Evolutionary conservation across 192 early-diverging fungal species (phyloP), one percentile per base, ranked within the genome.

Genomic region (Podila clonocystis): DNA sequence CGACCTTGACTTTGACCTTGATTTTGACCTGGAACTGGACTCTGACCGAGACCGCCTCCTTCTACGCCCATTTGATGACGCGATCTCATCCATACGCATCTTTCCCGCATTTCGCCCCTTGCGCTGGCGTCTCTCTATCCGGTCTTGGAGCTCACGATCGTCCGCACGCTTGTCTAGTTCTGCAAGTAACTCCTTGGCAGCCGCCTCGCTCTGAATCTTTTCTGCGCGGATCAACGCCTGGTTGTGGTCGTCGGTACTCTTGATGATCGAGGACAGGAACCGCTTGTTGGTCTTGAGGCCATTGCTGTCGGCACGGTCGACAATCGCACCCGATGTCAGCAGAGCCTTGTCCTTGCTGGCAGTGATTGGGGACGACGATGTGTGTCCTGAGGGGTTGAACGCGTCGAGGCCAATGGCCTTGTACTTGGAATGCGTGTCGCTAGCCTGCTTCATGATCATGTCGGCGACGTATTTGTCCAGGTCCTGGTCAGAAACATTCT

Each of bases 391-490:
- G 26, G 49, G 50, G 70, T 26, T 62, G 30, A 80, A 87, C 12
- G 86, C 86, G 29, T 61, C 59, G 4, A 86, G 49, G 13, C 86
- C 86, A 12, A 84, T 61, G 13, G 68, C 34, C 9, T 87, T 76
- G 50, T 84, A 88, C 26, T 70, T 45, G 28, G 79, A 66, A 30
- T 82, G 72, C 28, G 84, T 82, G 6, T 70, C 73, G 17, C 65
- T 36, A 3, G 88, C 88, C 49, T 85, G 84, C 59, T 83, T 82
- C 33, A 85, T 52, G 59, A 90, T 82, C 41, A 90, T 52, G 45
- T 90, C 84, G 1, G 87, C 89, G 30, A 90, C 82, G 73, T 87
- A 85, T 52, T 87, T 86, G 70, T 90, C 87, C 8, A 90, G 64
- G 67, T 87, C 87, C n/a, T 88, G 68, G 55, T 87, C 86, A 8